Conservation (phyloP, 495 filamentous ascomycete species). For the Penicillium psychrofluorescens region DNA sequence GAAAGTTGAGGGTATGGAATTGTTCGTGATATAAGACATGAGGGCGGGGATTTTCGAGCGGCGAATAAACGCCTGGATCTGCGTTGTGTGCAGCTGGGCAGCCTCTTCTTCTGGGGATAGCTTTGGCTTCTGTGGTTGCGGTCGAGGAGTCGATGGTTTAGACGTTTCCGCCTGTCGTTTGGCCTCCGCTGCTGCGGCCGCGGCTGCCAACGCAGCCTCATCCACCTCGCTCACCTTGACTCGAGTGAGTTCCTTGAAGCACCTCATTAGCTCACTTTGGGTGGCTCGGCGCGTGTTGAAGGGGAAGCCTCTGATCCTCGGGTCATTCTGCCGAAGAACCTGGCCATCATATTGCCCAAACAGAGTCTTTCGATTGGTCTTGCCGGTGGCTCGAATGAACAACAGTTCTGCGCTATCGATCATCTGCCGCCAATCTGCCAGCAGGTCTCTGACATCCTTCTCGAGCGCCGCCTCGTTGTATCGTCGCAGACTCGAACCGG, state of each 20-base stretch:
- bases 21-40: slow-evolving; percentile 72
- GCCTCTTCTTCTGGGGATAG: slow-evolving; percentile 74
- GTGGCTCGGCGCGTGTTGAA: slow-evolving; percentile 94
- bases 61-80: slow-evolving; percentile 79
- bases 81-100: slow-evolving; percentile 71
- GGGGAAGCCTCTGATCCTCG: slow-evolving; percentile 80
- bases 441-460: slow-evolving; percentile 70
- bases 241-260: slow-evolving; percentile 85
- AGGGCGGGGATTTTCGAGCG: slow-evolving; percentile 85
- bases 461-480: slow-evolving; percentile 89
- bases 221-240: slow-evolving; percentile 75
- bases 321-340: slow-evolving; percentile 72
- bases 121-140: slow-evolving; percentile 47
- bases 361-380: slow-evolving; percentile 72
- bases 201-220: slow-evolving; percentile 47
- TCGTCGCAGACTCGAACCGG: slow-evolving; percentile 78
- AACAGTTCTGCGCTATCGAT: slow-evolving; percentile 77
- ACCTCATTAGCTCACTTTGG: slow-evolving; percentile 86
- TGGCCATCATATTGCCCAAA: slow-evolving; percentile 90
- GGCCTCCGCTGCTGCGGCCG: slow-evolving; percentile 33
- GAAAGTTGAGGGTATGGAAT: slow-evolving; percentile 62
- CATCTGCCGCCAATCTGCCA: slow-evolving; percentile 73
- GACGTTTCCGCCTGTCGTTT: slow-evolving; percentile 25
- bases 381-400: slow-evolving; percentile 85
- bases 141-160: slow-evolving; percentile 32